Evolutionary conservation across 129 eudicot genomes (phyloP).

Genomic region (Tagetes patula): DNA sequence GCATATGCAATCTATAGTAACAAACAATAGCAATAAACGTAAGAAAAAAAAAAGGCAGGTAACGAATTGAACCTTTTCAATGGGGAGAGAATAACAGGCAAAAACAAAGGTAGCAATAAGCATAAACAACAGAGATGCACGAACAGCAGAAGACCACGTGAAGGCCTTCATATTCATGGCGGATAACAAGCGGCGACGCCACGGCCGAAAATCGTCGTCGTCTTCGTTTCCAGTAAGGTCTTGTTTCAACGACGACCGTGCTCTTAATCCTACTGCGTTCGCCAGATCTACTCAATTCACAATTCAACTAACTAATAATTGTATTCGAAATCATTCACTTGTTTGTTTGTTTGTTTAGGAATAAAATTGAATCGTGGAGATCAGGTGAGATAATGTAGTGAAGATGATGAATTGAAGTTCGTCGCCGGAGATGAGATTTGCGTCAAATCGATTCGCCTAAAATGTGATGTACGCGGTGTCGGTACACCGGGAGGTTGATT

Average conservation of each 20-base stretch:
- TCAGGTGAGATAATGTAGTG: neutral
- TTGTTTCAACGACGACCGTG: conserved; percentile 70
- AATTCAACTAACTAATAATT: neutral
- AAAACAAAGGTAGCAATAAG: conserved; percentile 55
- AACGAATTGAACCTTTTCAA: conserved; percentile 61
- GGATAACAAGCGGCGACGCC: conserved; percentile 62
- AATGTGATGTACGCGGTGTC: conserved; percentile 25
- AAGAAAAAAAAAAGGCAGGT: neutral
- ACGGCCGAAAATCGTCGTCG: conserved; percentile 64
- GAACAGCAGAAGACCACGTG: conserved; percentile 56
- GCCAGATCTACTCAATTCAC: conserved; percentile 56
- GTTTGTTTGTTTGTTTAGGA: too few species aligned
- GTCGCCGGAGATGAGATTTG: neutral
- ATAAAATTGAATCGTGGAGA: conserved; percentile 12
- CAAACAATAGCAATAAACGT: conserved; percentile 15
- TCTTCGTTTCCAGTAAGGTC: conserved; percentile 59
- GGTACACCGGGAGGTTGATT: conserved; percentile 4
- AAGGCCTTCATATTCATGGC: conserved; percentile 47
- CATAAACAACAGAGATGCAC: conserved; percentile 38
- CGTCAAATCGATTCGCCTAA: conserved; percentile 1
- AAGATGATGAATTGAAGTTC: conserved; percentile 22
- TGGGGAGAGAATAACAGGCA: conserved; percentile 74
- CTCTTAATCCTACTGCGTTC: conserved; percentile 74
- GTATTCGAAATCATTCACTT: too few species aligned
- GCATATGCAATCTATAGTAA: neutral